Base-by-base conservation (phyloP, 495 filamentous ascomycete species). In the Ramalina intermedia region DNA sequence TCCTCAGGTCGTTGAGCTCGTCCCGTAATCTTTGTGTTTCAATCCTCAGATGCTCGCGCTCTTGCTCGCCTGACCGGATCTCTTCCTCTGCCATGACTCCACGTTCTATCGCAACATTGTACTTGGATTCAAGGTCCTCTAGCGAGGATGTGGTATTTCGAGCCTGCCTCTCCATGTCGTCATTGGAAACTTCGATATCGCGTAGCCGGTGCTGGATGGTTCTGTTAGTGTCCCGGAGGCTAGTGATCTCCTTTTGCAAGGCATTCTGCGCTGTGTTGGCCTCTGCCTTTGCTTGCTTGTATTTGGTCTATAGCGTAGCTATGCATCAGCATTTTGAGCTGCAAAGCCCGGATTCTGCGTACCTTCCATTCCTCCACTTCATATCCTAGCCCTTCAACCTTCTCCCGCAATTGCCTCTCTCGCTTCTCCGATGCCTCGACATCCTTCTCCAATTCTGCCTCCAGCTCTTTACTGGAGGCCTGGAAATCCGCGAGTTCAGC, bases 301-400 rank as follows among this genome's bases (percentile, higher is more conserved):
- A 91, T 71, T 96, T 98, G 58, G 80, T 81, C 91, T 94, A 44
- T 53, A 43, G 50, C 16, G 52, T 41, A 37, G 39, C 44, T 27
- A 48, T 39, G 41, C 37, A 48, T 17, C 9, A 47, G 24, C 44
- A 21, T 46, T 29, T 36, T 9, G 36, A 39, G 33, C 39, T 41
- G 8, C 17, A 29, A 17, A 42, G 36, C 39, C n/a, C 37, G 35
- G 27, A 11, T 20, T 18, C 17, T 20, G 9, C 78, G 60, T 71
- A 94, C 89, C 79, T 98, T 96, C 91, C 91, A 98, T 66, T 98
- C 91, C 17, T 95, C 89, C 0, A 90, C 88, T 60, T 96, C 87
- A 58, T 86, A 96, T 48, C 75, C 76, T 57, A 94, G 62, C 23
- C 67, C 71, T 58, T 96, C 91, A 2, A 84, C 80, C 67, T 91